Evolutionary conservation across 495 filamentous ascomycete species (phyloP), one percentile per base, ranked within the genome.

Genomic region (Aspergillus conjunctus): DNA sequence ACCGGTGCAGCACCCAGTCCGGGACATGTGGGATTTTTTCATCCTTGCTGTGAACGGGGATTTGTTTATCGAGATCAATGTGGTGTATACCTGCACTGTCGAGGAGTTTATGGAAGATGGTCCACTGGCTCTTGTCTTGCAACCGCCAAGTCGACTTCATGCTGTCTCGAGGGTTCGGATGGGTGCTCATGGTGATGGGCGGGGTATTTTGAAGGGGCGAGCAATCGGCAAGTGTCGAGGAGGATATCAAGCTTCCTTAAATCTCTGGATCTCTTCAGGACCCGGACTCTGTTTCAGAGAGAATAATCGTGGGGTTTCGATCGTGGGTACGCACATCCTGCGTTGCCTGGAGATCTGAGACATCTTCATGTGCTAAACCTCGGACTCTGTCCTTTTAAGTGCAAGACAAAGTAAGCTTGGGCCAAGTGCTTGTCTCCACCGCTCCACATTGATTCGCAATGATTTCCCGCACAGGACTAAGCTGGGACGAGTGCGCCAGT

Each of bases 121-220:
- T 60, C 71, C 71, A 74, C 22, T 66, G 54, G 9, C 51, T 58
- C 8, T 59, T 55, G 51, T 71, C 68, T 60, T 60, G 60, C 4
- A 31, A 21, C 7, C 71, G 69, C 71, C 71, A 74, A 30, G 71
- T 74, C n/a, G 71, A 74, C 58, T 66, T 72, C 71, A 74, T 74
- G 1, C 69, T 72, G 57, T 74, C 71, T 20, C 62, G 70, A 6
- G 66, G 63, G 49, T 70, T 72, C 26, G 17, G 31, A 11, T 54
- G 51, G n/a, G 33, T 37, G 33, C n/a, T 39, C 51, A 54, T 54
- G 3, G 49, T 51, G 49, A 50, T 50, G 46, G 17, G 20, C 46
- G 46, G 20, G 4, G 3, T 50, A 20, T 50, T 11, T 50, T 14
- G 14, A 9, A 14, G 1, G 3, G 34, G 0, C 14, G 34, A 37